Conservation (phyloP, 2,329 filamentous ascomycete genomes). For the Lasiodiplodia citricola region DNA sequence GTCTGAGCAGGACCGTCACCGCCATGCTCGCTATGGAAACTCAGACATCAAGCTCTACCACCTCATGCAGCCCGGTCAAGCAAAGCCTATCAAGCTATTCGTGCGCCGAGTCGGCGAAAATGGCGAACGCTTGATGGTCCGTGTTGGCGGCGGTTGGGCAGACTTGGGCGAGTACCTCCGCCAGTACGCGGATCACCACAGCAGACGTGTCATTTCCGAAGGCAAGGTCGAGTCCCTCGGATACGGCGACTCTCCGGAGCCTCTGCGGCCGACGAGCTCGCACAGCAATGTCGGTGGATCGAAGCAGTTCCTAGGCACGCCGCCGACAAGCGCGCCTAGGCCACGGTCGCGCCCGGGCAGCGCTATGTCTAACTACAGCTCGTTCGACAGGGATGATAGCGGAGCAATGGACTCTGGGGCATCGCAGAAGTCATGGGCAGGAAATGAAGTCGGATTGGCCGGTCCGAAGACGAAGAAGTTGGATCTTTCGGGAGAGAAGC, state of each 20-base stretch:
- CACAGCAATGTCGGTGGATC: conserved; percentile 18
- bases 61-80: conserved; percentile 79
- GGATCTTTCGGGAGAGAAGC: conserved; percentile 72
- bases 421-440: conserved; percentile 43
- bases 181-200: conserved; percentile 91
- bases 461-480: conserved; percentile 69
- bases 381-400: conserved; percentile 24
- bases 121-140: conserved; percentile 94
- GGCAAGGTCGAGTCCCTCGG: conserved; percentile 62
- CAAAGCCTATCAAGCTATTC: conserved; percentile 91
- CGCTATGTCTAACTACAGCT: conserved; percentile 23
- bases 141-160: conserved; percentile 97
- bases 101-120: conserved; percentile 89
- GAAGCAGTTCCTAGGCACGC: conserved; percentile 11
- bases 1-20: conserved; percentile 40
- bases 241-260: conserved; percentile 36
- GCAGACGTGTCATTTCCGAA: conserved; percentile 67
- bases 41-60: conserved; percentile 89
- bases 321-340: conserved; percentile 5
- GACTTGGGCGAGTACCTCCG: conserved; percentile 94
- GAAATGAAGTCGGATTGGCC: conserved; percentile 66
- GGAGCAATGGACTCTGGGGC: conserved; percentile 33
- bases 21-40: conserved; percentile 40
- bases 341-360: conserved; percentile 18
- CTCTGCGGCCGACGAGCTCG: conserved; percentile 15